Evolutionary conservation across 148 eudicot species (phyloP), one percentile per base, ranked within the genome.

Genomic region (Diospyros kaki): DNA sequence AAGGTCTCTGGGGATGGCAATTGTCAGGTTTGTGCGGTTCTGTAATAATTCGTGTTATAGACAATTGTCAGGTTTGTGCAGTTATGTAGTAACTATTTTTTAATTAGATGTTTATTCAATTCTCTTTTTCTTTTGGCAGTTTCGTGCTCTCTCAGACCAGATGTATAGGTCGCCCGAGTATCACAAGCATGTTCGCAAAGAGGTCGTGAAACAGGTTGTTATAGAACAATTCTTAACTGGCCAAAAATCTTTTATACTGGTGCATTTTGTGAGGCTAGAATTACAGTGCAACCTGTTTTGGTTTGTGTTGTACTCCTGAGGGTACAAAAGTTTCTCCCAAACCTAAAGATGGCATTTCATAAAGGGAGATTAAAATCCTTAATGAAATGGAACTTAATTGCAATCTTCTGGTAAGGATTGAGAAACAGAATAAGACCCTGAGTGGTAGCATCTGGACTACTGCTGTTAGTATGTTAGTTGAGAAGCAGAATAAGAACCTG

Each of bases 71-170:
- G 28, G 28, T 28, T 65, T 59, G 86, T 82, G 69, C 72, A 78
- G 46, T 10, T 78, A 64, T 55, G 58, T 53, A 45, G 65, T 42
- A n/a, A 68, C 14, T 42, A 18, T 45, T 6, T 15, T 73, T 69
- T 42, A 28, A 28, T 42, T 64, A 44, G 73, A 42, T 46, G 15
- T 68, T 69, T 68, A 65, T 74, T 75, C 28, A 72, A 70, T 52
- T 61, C 55, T 61, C 41, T 73, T 53, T 69, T 60, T 68, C 28
- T 56, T 58, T 58, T 73, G 83, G 80, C 89, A 93, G 98, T 93
- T 93, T 69, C 94, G 98, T 83, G 98, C 98, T 50, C 89, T 93
- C 78, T 91, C 98, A 79, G 98, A 93, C 69, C 98, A 93, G 84
- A 74, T 93, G 73, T 93, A 86, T 76, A 84, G 85, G 72, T 81